Base-by-base conservation (phyloP, 2,329 filamentous ascomycete species). In the Xylaria sp. region DNA sequence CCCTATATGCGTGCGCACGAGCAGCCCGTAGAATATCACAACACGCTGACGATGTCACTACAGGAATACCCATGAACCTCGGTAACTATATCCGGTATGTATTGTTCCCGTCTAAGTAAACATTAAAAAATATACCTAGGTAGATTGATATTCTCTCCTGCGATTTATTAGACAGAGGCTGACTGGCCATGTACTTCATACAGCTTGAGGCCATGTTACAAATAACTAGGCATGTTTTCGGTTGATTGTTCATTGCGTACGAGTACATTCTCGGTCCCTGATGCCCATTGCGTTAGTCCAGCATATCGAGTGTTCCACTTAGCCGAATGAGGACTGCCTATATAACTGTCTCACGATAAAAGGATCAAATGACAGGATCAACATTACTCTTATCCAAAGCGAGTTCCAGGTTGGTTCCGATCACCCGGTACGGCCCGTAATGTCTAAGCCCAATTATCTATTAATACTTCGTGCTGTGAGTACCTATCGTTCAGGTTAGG, bases 401-500 rank as follows among this genome's bases (percentile, higher is more conserved):
- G 8, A 28, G 18, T 32, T 28, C 45, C 48, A 28, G 48, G 48
- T 28, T 28, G 9, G 15, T 25, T 28, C 46, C 46, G 46, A 48
- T 48, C 23, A 48, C 46, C 46, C 46, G 46, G 46, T 23, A 48
- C 46, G 46, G 46, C 46, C 46, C 46, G 46, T 48, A 28, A 5
- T 4, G 23, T 43, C 39, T 43, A 2, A 15, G 36, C 36, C 13
- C 36, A 34, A 39, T 39, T 15, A 15, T 36, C 8, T 5, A 36
- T 36, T 5, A 39, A n/a, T n/a, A n/a, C n/a, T n/a, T n/a, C n/a
- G n/a, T n/a, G n/a, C n/a, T n/a, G n/a, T n/a, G n/a, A n/a, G n/a
- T n/a, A n/a, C n/a, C n/a, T n/a, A 30, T 3, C 6, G 28, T 30
- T 15, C 5, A 41, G 4, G 15, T 13, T 41, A 5, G 15, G 15